Percentiles rank a stretch among this genome's conserved stretches.
Evolutionary conservation across 176 grass and related monocot genomes (phyloP).

Genomic region (Eleusine coracana): DNA sequence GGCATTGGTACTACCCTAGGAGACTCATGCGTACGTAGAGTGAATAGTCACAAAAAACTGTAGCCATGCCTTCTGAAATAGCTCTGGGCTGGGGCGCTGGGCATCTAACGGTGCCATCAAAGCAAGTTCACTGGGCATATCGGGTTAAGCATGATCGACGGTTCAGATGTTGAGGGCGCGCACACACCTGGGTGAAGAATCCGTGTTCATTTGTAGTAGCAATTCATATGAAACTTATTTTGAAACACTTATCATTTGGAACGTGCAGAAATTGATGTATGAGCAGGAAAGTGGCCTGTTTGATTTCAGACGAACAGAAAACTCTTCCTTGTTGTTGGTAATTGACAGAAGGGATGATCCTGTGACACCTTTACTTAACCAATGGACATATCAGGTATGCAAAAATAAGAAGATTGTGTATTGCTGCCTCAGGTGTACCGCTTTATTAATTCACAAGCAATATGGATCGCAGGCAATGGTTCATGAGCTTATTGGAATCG

Average conservation of each 20-base stretch:
- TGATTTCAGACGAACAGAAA: conserved; percentile 90
- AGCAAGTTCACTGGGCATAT: too few species aligned
- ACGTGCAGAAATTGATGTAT: conserved; percentile 93
- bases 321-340: conserved; percentile 84
- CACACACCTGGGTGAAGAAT: too few species aligned
- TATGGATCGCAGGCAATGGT: conserved; percentile 72
- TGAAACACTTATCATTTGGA: conserved; percentile 38
- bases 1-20: too few species aligned
- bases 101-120: too few species aligned
- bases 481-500: conserved; percentile 92
- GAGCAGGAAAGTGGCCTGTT: conserved; percentile 98
- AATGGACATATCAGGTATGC: conserved; percentile 97
- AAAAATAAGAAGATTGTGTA: neutral
- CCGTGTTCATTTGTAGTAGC: neutral
- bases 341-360: conserved; percentile 97
- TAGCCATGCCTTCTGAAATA: too few species aligned
- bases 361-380: conserved; percentile 93
- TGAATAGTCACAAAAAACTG: too few species aligned
- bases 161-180: too few species aligned
- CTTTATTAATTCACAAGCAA: conserved; percentile 12
- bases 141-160: too few species aligned
- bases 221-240: conserved; percentile 1
- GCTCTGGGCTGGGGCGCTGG: too few species aligned
- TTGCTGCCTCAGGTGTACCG: conserved; percentile 12
- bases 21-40: too few species aligned